Conservation (phyloP, 2,329 filamentous ascomycete genomes). For the Chaetomium olivaceum region DNA sequence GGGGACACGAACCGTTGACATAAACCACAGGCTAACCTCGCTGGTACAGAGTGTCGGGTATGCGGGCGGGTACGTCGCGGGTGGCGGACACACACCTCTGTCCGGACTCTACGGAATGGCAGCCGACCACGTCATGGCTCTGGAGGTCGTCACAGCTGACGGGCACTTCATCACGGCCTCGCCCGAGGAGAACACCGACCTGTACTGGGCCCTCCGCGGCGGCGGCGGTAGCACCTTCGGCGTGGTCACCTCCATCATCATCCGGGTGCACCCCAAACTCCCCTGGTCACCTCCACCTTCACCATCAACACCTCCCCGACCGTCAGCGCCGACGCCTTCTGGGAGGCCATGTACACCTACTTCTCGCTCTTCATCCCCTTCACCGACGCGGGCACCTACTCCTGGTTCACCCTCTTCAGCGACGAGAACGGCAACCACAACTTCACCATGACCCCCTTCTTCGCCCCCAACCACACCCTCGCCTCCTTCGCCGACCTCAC, state of each 20-base stretch:
- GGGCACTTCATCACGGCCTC: constrained; percentile 48
- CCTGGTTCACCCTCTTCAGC: constrained; percentile 37
- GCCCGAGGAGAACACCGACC: constrained; percentile 40
- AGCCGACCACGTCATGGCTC: constrained; percentile 47
- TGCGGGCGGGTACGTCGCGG: constrained; percentile 58
- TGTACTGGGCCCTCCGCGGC: constrained; percentile 44
- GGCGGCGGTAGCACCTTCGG: constrained; percentile 28
- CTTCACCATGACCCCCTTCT: constrained; percentile 40
- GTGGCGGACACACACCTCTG: constrained; percentile 52
- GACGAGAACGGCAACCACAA: constrained; percentile 37
- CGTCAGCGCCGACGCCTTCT: constrained; percentile 42
- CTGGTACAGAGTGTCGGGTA: constrained; percentile 51
- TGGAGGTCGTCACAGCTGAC: constrained; percentile 49
- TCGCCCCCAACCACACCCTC: constrained; percentile 39
- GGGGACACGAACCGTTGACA: not conserved
- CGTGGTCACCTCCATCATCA: constrained; percentile 26
- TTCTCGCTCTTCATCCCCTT: constrained; percentile 43
- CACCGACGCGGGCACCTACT: constrained; percentile 40
- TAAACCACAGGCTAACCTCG: not conserved
- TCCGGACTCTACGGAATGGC: constrained; percentile 47
- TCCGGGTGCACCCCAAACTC: constrained; percentile 24
- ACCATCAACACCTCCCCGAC: constrained; percentile 42
- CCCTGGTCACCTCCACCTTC: constrained; percentile 34
- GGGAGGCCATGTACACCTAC: constrained; percentile 45
- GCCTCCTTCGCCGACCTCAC: constrained; percentile 38